A percentile compares a stretch with the other conserved stretches of the same genome.
These are phyloP conservation scores for Limnanthes douglasii DNA, from an alignment of 345 rosid genomes.

Conservation along the genomic window DNA sequence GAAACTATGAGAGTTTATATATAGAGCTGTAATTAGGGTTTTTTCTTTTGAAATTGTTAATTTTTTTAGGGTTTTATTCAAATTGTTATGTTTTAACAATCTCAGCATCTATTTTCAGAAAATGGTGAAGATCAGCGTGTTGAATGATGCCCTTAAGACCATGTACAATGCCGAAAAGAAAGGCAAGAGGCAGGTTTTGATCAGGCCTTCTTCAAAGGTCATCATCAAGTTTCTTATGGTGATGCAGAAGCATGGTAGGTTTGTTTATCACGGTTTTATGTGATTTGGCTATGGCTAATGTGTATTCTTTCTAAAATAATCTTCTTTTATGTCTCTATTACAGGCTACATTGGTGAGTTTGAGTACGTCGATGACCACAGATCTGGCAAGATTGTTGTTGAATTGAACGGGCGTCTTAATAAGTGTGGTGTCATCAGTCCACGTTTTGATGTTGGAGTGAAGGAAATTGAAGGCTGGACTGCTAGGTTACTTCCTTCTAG, in stretches of 20 bases:
- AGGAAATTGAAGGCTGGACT: slow-evolving; percentile 39
- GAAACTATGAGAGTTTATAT: no score
- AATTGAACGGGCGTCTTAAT: slow-evolving; percentile 19
- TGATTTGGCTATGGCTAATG: background rate
- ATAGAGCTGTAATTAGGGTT: no score
- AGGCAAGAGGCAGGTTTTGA: slow-evolving; percentile 22
- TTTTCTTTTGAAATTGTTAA: no score
- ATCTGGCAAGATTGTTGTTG: slow-evolving; percentile 21
- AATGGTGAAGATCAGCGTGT: slow-evolving; percentile 22
- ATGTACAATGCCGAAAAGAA: slow-evolving; percentile 21
- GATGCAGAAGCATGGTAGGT: slow-evolving; percentile 24
- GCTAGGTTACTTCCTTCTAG: slow-evolving; percentile 39
- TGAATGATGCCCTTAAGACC: slow-evolving; percentile 23
- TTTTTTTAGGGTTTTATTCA: no score
- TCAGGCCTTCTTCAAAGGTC: slow-evolving; percentile 24
- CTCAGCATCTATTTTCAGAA: no score
- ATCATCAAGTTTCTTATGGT: slow-evolving; percentile 22
- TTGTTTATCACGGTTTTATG: background rate
- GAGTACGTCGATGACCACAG: slow-evolving; percentile 24
- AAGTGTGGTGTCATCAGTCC: slow-evolving; percentile 30
- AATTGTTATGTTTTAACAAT: no score
- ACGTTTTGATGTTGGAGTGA: slow-evolving; percentile 36
- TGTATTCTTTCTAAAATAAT: no score
- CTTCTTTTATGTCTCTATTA: slow-evolving; percentile 2
- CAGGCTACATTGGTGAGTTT: slow-evolving; percentile 18